Conservation (phyloP, 2,329 filamentous ascomycete species). For the Hypoxylon sp. region DNA sequence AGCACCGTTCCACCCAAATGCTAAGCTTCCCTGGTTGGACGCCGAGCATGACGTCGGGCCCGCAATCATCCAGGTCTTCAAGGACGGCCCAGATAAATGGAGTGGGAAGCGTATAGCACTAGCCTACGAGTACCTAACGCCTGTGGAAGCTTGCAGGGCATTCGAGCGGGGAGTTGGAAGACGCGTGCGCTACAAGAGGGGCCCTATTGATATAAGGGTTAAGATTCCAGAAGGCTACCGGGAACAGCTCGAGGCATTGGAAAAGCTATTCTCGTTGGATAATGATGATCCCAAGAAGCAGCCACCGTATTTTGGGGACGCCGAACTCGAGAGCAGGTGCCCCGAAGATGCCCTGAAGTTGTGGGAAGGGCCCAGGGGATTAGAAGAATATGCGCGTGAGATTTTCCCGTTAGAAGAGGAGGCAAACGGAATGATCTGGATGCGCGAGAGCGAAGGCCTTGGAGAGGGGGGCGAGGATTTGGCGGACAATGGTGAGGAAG, state of each 20-base stretch:
- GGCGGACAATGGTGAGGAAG: slow-evolving; percentile 59
- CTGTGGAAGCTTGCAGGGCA: slow-evolving; percentile 81
- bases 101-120: slow-evolving; percentile 82
- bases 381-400: slow-evolving; percentile 95
- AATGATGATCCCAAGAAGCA: slow-evolving; percentile 67
- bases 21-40: slow-evolving; percentile 93
- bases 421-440: slow-evolving; percentile 94
- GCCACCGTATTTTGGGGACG: slow-evolving; percentile 73
- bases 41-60: slow-evolving; percentile 96
- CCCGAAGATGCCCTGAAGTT: slow-evolving; percentile 82
- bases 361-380: slow-evolving; percentile 90
- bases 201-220: slow-evolving; percentile 85
- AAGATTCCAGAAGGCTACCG: slow-evolving; percentile 89
- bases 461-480: slow-evolving; percentile 54
- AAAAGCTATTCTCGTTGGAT: slow-evolving; percentile 67
- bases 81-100: slow-evolving; percentile 90
- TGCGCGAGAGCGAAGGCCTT: slow-evolving; percentile 68
- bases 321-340: slow-evolving; percentile 70
- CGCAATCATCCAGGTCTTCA: slow-evolving; percentile 92
- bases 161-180: slow-evolving; percentile 84
- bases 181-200: slow-evolving; percentile 81
- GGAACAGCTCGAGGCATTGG: slow-evolving; percentile 81
- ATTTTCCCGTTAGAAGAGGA: slow-evolving; percentile 95
- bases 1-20: slow-evolving; percentile 91
- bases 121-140: slow-evolving; percentile 90